phyloP scores from a whole-genome alignment of 2,329 filamentous ascomycete genomes.

The Rugonectria rugulosa region DNA sequence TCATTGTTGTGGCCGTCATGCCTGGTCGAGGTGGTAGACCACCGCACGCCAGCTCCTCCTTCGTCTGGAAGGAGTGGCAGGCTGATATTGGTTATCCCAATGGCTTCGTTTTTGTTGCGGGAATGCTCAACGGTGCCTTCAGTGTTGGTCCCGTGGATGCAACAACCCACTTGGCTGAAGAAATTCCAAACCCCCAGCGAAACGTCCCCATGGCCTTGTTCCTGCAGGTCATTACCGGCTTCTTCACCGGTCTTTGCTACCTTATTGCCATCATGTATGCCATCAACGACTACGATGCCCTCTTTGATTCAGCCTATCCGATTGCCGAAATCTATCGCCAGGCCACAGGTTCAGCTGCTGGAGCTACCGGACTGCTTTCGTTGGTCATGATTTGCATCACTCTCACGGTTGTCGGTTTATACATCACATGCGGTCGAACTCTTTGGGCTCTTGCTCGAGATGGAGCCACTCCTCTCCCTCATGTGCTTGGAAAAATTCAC shows the following conservation, averaged over 20 bases:
- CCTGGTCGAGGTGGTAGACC: conserved; percentile 43
- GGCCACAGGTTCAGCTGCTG: conserved; percentile 59
- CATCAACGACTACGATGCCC: conserved; percentile 63
- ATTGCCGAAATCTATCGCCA: conserved; percentile 72
- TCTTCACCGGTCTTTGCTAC: conserved; percentile 61
- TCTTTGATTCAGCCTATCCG: conserved; percentile 62
- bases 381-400: conserved; percentile 50
- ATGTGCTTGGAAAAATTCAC: conserved; percentile 40
- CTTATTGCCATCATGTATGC: conserved; percentile 64
- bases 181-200: conserved; percentile 60
- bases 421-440: conserved; percentile 49
- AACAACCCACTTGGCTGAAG: conserved; percentile 70
- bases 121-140: conserved; percentile 71
- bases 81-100: conserved; percentile 50
- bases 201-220: conserved; percentile 63
- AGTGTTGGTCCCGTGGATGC: conserved; percentile 72
- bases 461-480: conserved; percentile 46
- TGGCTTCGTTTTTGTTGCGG: conserved; percentile 51
- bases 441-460: conserved; percentile 52
- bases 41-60: conserved; percentile 42
- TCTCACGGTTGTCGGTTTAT: conserved; percentile 45
- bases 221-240: conserved; percentile 58
- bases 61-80: conserved; percentile 52
- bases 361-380: conserved; percentile 58
- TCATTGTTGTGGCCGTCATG: conserved; percentile 64